Evolutionary conservation across 202 grass and related monocot species (phyloP).

Genomic region (Hordeum pubiflorum): DNA sequence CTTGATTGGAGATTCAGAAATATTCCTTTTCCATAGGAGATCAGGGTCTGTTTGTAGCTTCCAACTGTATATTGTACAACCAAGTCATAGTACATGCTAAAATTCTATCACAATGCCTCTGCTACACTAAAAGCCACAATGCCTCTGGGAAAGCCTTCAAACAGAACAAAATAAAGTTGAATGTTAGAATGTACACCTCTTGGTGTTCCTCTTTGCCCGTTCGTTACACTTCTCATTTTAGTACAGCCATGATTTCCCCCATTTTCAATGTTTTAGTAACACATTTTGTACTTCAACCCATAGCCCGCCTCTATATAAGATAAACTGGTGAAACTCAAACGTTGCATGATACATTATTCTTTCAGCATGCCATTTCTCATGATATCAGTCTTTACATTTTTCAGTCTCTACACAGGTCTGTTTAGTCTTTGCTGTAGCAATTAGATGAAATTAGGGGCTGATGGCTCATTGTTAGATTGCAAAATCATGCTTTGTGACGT

Average conservation of each 20-base stretch:
- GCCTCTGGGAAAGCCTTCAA: background rate
- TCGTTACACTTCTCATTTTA: background rate
- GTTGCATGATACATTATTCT: background rate
- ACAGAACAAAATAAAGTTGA: background rate
- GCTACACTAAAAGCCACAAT: background rate
- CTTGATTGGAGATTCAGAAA: background rate
- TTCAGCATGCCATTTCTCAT: conserved; percentile 1
- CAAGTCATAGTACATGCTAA: background rate
- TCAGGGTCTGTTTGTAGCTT: background rate
- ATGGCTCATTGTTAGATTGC: background rate
- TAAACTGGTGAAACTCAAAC: conserved; percentile 10
- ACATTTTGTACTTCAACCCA: background rate
- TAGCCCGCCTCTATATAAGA: background rate
- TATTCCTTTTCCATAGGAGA: conserved; percentile 1
- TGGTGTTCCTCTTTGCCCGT: background rate
- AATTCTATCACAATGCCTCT: background rate
- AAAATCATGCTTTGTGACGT: background rate
- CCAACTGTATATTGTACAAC: background rate
- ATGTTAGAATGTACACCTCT: background rate
- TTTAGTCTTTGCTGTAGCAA: background rate
- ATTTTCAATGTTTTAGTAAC: background rate
- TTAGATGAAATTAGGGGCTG: background rate
- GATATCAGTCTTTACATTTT: background rate
- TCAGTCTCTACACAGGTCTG: background rate
- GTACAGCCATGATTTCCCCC: background rate